A percentile compares a stretch with the other conserved stretches of the same genome.
phyloP scores from a whole-genome alignment of 305 asterid species.

The Fraxinus latifolia region DNA sequence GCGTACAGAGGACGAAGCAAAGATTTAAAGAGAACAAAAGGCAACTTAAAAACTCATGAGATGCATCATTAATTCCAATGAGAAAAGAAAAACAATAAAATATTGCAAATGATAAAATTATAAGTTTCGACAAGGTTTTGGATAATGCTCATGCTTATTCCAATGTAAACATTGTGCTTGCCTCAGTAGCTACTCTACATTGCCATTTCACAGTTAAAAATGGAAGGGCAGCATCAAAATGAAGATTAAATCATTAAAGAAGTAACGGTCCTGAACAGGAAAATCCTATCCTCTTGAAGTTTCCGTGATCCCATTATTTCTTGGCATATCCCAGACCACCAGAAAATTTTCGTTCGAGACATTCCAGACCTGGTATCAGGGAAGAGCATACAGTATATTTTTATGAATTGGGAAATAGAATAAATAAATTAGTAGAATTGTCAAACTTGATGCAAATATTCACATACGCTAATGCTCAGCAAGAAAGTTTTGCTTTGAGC shows the following conservation, averaged over 20 bases:
- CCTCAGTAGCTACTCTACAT: not conserved
- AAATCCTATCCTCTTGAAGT: constrained; percentile 7
- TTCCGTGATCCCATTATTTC: constrained; percentile 6
- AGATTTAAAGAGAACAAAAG: not conserved
- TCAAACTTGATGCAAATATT: not conserved
- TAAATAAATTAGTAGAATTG: not conserved
- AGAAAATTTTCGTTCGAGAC: not conserved
- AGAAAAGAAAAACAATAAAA: not conserved
- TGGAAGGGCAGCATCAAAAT: constrained; percentile 18
- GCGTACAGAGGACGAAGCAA: not conserved
- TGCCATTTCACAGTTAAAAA: constrained; percentile 11
- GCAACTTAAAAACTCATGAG: not conserved
- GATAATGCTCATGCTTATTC: not conserved
- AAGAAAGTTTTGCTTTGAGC: constrained; percentile 62
- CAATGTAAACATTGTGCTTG: not conserved
- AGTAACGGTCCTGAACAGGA: constrained; percentile 9
- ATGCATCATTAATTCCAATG: not conserved
- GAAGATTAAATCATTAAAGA: constrained; percentile 24
- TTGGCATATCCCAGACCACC: constrained; percentile 20
- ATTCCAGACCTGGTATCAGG: constrained; percentile 28
- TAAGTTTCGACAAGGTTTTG: not conserved
- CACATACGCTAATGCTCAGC: constrained; percentile 37
- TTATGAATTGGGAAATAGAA: not conserved
- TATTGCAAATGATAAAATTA: not conserved
- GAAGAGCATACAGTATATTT: not conserved